Evolutionary conservation across 2,329 filamentous ascomycete genomes (phyloP).

Genomic region (Coniochaeta sp.): DNA sequence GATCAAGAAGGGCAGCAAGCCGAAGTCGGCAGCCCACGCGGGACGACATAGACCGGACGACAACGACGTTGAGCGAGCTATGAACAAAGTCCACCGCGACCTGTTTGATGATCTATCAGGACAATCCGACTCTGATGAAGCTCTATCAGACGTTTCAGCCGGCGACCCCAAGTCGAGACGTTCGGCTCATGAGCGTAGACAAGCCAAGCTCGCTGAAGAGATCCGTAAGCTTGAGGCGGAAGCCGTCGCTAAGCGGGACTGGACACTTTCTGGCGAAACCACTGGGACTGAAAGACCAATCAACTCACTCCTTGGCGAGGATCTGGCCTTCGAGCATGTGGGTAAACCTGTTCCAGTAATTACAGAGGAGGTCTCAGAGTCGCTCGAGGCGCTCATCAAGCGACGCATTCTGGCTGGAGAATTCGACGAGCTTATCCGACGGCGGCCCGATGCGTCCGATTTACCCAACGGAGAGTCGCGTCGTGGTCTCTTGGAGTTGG

Average conservation of each 20-base stretch:
- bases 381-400: conserved; percentile 91
- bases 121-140: conserved; percentile 55
- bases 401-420: conserved; percentile 81
- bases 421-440: conserved; percentile 84
- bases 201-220: conserved; percentile 79
- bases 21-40: conserved; percentile 25
- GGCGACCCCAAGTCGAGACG: conserved; percentile 64
- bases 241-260: conserved; percentile 82
- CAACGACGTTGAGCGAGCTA: conserved; percentile 70
- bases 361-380: conserved; percentile 82
- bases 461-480: conserved; percentile 48
- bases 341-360: conserved; percentile 94
- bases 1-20: conserved; percentile 43
- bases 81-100: conserved; percentile 80
- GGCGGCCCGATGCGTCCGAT: conserved; percentile 67
- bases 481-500: conserved; percentile 70
- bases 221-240: conserved; percentile 86
- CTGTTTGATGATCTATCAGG: conserved; percentile 76
- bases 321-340: conserved; percentile 90
- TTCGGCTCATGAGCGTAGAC: conserved; percentile 79
- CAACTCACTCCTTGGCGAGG: conserved; percentile 90
- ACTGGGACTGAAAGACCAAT: conserved; percentile 71
- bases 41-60: conserved; percentile 40
- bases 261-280: conserved; percentile 86
- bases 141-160: conserved; percentile 57